Percentiles rank a stretch among this genome's conserved stretches.
Conservation (phyloP, 2,329 filamentous ascomycete species). For the Talaromyces funiculosus region DNA sequence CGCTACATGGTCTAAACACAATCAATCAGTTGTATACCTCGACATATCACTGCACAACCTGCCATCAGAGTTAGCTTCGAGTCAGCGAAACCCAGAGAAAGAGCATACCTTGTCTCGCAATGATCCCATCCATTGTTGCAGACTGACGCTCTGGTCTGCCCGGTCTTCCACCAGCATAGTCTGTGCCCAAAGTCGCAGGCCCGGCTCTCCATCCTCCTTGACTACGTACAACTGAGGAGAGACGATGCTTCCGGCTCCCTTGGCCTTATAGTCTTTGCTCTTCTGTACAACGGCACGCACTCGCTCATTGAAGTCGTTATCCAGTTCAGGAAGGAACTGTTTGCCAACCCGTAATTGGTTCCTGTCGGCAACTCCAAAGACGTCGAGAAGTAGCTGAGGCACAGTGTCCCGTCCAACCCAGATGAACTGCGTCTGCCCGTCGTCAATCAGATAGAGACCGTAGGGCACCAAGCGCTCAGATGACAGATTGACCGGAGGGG, state of each 20-base stretch:
- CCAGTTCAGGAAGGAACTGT: constrained; percentile 74
- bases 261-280: constrained; percentile 77
- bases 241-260: constrained; percentile 88
- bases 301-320: constrained; percentile 94
- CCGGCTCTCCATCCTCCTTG: constrained; percentile 91
- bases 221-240: constrained; percentile 90
- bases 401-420: constrained; percentile 94
- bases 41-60: constrained; percentile 31
- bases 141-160: constrained; percentile 87
- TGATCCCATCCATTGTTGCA: constrained; percentile 86
- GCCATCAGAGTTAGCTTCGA: constrained; percentile 10
- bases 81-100: background rate
- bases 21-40: constrained; percentile 9
- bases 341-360: constrained; percentile 87
- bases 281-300: constrained; percentile 87
- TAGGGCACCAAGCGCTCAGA: constrained; percentile 83
- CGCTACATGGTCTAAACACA: constrained; percentile 18
- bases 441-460: constrained; percentile 92
- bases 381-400: constrained; percentile 78
- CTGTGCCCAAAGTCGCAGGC: constrained; percentile 92
- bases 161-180: constrained; percentile 91
- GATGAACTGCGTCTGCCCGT: constrained; percentile 94
- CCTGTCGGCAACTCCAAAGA: constrained; percentile 82
- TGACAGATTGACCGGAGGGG: constrained; percentile 76
- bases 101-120: constrained; percentile 75